Base-by-base conservation (phyloP, 768 basidiomycete genomes). In the Auricularia sp. region DNA sequence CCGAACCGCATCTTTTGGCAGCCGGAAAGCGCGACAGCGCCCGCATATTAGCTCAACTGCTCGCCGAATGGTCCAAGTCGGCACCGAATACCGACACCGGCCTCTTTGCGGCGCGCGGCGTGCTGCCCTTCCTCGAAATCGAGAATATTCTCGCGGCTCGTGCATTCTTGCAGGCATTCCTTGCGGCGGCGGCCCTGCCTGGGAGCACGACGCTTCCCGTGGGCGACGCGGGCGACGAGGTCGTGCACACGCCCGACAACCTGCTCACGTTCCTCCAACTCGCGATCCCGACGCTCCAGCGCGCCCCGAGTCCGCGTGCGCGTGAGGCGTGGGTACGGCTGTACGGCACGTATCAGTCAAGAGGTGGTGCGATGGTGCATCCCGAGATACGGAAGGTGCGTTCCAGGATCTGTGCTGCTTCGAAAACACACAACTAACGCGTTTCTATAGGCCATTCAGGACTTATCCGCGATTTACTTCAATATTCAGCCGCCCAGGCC, bases 131-230 rank as follows among this genome's bases (percentile, higher is more conserved):
- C 70, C 78, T 94, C 29, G 83, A 83, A 66, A 91, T 93, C 62
- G 91, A 92, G 16, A 93, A 93, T 67, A 88, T 99, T 71, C 84
- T 93, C n/a, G 91, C 91, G 3, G 91, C 96, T 3, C 85, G 86
- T n/a, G 85, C 88, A n/a, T 97, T 98, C 80, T 87, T 96, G 72
- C 78, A 81, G 11, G 72, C 76, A 47, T 66, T 79, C 64, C 69
- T 70, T 6, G 79, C 81, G 47, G 70, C 79, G 60, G 74, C 80
- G 66, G 75, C 77, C 33, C 69, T 75, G 10, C 61, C 66, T 18
- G 53, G 62, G n/a, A 16, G 6, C 10, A 70, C 74, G 3, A 76
- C 80, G n/a, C 76, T 89, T 56, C 73, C 78, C 23, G 78, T 84
- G 5, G 82, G 81, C 56, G 72, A 76, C 36, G 72, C 76, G 14